Percentiles rank a stretch among this genome's conserved stretches.
Conservation (phyloP, 2,329 filamentous ascomycete genomes). For the Hypoxylon rubiginosum region DNA sequence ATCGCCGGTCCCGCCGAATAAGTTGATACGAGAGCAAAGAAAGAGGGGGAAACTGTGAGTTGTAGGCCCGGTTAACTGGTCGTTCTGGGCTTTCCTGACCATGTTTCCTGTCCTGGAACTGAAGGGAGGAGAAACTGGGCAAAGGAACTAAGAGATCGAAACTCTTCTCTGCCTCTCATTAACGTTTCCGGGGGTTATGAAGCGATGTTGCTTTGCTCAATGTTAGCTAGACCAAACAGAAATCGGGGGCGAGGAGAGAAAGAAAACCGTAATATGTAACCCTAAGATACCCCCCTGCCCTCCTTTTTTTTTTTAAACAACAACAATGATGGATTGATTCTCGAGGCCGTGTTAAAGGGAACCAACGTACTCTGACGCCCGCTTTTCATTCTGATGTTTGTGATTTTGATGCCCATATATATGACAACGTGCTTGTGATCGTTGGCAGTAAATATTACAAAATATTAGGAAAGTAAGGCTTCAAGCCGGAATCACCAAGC, state of each 20-base stretch:
- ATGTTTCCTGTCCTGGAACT: neutral
- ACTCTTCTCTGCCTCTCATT: neutral
- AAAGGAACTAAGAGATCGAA: neutral
- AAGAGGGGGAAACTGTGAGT: neutral
- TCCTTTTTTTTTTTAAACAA: no score
- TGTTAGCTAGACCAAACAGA: neutral
- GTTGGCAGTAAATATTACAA: no score
- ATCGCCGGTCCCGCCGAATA: neutral
- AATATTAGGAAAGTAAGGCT: no score
- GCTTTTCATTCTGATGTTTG: no score
- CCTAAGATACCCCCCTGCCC: conserved; percentile 39
- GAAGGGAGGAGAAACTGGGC: neutral
- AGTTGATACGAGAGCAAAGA: neutral
- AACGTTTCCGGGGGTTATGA: no score
- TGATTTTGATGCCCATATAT: neutral
- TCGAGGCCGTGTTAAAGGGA: conserved; percentile 17
- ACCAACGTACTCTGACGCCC: conserved; percentile 11
- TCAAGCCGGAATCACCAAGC: no score
- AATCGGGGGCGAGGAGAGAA: conserved; percentile 6
- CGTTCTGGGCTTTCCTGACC: no score
- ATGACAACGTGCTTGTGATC: no score
- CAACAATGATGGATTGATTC: conserved; percentile 18
- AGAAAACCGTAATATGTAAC: conserved; percentile 33
- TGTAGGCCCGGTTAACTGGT: neutral
- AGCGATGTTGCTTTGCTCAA: neutral